Percentiles rank a stretch among this genome's conserved stretches.
Conservation (phyloP, 202 grass and related monocot genomes). For the Elaeis oleifera region DNA sequence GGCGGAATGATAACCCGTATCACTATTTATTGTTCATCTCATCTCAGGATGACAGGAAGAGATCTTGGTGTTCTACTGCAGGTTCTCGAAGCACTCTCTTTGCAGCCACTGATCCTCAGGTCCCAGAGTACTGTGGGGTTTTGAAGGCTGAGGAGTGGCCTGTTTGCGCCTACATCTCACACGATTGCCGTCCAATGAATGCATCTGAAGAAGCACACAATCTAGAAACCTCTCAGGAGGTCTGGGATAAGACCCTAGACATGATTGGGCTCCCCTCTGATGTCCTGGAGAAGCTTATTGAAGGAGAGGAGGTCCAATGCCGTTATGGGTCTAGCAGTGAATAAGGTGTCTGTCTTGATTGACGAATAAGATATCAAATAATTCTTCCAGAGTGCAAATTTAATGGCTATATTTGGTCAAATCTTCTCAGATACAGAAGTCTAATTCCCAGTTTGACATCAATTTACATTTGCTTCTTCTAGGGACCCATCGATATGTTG, state of each 20-base stretch:
- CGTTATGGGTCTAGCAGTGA: slow-evolving; percentile 36
- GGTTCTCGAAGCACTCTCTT: slow-evolving; percentile 82
- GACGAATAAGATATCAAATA: too few relatives aligned
- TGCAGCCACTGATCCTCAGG: slow-evolving; percentile 75
- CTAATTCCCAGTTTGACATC: too few relatives aligned
- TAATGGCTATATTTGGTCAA: too few relatives aligned
- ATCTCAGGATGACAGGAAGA: too few relatives aligned
- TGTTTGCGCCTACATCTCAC: slow-evolving; percentile 71
- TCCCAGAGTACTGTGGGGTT: slow-evolving; percentile 73
- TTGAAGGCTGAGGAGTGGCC: slow-evolving; percentile 95
- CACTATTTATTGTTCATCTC: background rate
- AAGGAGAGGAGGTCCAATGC: slow-evolving; percentile 59
- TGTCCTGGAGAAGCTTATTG: slow-evolving; percentile 68
- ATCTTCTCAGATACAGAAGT: too few relatives aligned
- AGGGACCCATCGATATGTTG: too few relatives aligned
- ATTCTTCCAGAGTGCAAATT: too few relatives aligned
- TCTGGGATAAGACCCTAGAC: slow-evolving; percentile 92
- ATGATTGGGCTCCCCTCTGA: slow-evolving; percentile 61
- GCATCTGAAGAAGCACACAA: slow-evolving; percentile 96
- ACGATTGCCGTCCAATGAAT: slow-evolving; percentile 85
- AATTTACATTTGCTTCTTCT: too few relatives aligned
- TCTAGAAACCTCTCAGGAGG: slow-evolving; percentile 46
- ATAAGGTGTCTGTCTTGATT: background rate
- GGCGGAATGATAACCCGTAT: background rate
- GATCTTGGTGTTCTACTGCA: slow-evolving; percentile 27